These are phyloP conservation scores for Thraustotheca clavata DNA, from an alignment of 352 stramenopile genomes.

Conservation along the genomic window DNA sequence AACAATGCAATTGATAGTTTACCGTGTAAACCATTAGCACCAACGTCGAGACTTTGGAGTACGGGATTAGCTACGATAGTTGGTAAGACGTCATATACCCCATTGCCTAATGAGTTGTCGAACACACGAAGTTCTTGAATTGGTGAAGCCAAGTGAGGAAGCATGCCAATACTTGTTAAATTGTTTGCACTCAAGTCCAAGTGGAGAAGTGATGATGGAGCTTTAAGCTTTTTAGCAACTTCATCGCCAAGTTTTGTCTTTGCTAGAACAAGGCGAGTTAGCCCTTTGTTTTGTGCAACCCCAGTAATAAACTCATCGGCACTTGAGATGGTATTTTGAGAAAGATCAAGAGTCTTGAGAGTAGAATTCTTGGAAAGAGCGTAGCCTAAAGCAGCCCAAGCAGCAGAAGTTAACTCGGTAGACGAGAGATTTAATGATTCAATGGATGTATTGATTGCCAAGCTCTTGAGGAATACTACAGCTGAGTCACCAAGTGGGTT, in stretches of 20 bases:
- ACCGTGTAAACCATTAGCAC: slow-evolving; percentile 62
- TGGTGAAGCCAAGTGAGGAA: slow-evolving; percentile 33
- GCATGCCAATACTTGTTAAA: slow-evolving; percentile 42
- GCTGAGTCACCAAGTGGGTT: slow-evolving; percentile 38
- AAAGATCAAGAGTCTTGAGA: slow-evolving; percentile 52
- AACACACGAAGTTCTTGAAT: slow-evolving; percentile 65
- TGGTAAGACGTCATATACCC: slow-evolving; percentile 40
- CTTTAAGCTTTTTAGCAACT: slow-evolving; percentile 32
- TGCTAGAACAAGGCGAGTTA: slow-evolving; percentile 41
- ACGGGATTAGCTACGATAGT: slow-evolving; percentile 39
- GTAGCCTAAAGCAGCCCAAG: slow-evolving; percentile 31
- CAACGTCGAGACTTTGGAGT: slow-evolving; percentile 55
- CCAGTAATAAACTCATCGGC: slow-evolving; percentile 36
- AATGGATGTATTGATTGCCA: slow-evolving; percentile 52
- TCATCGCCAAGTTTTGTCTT: slow-evolving; percentile 44
- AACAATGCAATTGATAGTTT: slow-evolving; percentile 52
- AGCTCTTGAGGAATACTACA: slow-evolving; percentile 43
- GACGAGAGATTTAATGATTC: slow-evolving; percentile 56
- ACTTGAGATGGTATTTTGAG: slow-evolving; percentile 39
- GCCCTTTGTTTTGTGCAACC: slow-evolving; percentile 35
- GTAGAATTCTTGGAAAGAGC: slow-evolving; percentile 43
- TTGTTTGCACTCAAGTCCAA: slow-evolving; percentile 66
- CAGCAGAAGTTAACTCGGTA: slow-evolving; percentile 42
- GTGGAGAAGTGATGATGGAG: slow-evolving; percentile 32
- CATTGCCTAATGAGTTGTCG: slow-evolving; percentile 57